phyloP scores from a whole-genome alignment of 2,329 filamentous ascomycete genomes.

The Colletotrichum sublineola region DNA sequence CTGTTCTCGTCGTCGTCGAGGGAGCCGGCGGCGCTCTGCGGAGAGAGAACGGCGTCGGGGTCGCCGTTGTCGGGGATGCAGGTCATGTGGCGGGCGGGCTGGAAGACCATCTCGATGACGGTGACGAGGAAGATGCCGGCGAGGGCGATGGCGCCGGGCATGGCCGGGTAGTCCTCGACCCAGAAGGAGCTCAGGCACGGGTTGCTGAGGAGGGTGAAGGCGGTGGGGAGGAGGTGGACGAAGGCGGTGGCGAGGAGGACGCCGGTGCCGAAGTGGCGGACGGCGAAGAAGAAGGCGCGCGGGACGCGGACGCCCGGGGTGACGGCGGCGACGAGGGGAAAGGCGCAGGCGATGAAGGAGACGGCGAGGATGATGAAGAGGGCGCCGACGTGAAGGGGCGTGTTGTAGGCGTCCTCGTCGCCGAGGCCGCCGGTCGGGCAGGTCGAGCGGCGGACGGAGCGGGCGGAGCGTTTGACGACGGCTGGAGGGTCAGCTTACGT shows the following conservation, averaged over 20 bases:
- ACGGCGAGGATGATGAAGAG: constrained; percentile 64
- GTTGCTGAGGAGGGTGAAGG: constrained; percentile 72
- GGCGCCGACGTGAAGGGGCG: constrained; percentile 69
- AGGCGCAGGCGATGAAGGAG: constrained; percentile 63
- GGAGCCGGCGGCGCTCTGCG: constrained; percentile 37
- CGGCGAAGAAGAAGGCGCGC: constrained; percentile 66
- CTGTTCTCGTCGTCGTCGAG: constrained; percentile 2
- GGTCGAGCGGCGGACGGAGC: constrained; percentile 35
- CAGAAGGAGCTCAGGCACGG: constrained; percentile 81
- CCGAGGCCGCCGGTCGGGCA: constrained; percentile 49
- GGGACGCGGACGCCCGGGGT: constrained; percentile 68
- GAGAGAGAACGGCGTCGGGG: constrained; percentile 48
- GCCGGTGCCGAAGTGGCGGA: constrained; percentile 81
- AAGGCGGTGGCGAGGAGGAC: constrained; percentile 83
- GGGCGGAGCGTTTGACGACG: constrained; percentile 25
- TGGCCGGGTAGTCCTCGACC: constrained; percentile 80
- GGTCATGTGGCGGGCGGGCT: constrained; percentile 54
- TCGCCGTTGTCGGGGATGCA: neutral
- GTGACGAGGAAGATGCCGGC: constrained; percentile 83
- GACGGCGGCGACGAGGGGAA: constrained; percentile 67
- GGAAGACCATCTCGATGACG: constrained; percentile 80
- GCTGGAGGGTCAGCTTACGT: constrained; percentile 25
- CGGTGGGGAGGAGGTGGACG: constrained; percentile 78
- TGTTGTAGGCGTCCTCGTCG: constrained; percentile 62
- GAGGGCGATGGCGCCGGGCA: constrained; percentile 86